Conservation (phyloP, 129 eudicot genomes). For the carrot (Daucus carota) region DH1_v3.0 NC_030386.2:38312501-38313000, state of each 20-base stretch:
- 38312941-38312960: constrained; percentile 6
- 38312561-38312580: constrained; percentile 15
- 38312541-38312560: constrained; percentile 99
- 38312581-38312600: constrained; percentile 10
- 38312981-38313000: constrained; percentile 94
- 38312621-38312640: not conserved
- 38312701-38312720: constrained; percentile 88
- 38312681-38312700: constrained; percentile 84
- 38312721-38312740: constrained; percentile 52
- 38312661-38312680: constrained; percentile 95
- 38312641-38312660: constrained; percentile 23
- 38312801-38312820: not conserved
- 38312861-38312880: not conserved
- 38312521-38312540: constrained; percentile 98
- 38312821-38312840: not conserved
- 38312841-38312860: not conserved
- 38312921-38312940: not conserved
- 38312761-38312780: constrained; percentile 11
- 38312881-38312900: not conserved
- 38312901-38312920: not conserved
- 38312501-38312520: constrained; percentile 92
- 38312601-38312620: not conserved
- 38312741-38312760: constrained; percentile 12
- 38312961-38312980: constrained; percentile 90
- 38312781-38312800: constrained; percentile 5